These are phyloP conservation scores for Nicotiana benthamiana DNA, from an alignment of 257 asterid species.

Conservation along the genomic window DNA sequence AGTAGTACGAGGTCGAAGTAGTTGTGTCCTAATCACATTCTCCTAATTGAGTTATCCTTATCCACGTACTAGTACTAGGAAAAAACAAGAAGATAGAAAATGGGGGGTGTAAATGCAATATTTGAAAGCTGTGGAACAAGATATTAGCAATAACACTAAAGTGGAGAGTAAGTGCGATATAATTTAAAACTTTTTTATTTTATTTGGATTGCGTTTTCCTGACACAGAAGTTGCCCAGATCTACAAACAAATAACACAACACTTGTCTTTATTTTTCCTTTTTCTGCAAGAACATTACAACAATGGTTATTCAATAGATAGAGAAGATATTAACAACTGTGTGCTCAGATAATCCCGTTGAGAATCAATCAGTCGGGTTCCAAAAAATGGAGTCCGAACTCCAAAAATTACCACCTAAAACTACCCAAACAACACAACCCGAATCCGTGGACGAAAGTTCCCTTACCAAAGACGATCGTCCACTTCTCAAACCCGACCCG, in stretches of 20 bases:
- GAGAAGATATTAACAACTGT: not conserved
- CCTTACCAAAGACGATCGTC: constrained; percentile 37
- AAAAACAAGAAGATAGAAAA: no score
- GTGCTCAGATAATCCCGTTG: not conserved
- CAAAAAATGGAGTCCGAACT: constrained; percentile 1
- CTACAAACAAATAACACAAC: not conserved
- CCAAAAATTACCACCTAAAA: constrained; percentile 14
- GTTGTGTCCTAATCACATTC: not conserved
- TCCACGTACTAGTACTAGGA: not conserved
- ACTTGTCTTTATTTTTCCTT: not conserved
- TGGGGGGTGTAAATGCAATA: not conserved
- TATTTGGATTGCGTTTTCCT: not conserved
- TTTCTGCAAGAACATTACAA: not conserved
- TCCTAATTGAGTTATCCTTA: not conserved
- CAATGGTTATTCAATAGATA: not conserved
- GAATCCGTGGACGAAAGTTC: constrained; percentile 21
- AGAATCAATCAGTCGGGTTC: not conserved
- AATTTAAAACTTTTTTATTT: not conserved
- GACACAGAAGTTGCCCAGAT: not conserved
- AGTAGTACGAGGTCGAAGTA: not conserved
- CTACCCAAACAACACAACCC: constrained; percentile 9
- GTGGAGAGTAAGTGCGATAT: not conserved
- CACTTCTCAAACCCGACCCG: constrained; percentile 57
- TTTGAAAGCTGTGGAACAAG: not conserved
- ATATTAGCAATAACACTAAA: not conserved